phyloP scores from a whole-genome alignment of 2,329 filamentous ascomycete species.

The Seiridium unicorne region DNA sequence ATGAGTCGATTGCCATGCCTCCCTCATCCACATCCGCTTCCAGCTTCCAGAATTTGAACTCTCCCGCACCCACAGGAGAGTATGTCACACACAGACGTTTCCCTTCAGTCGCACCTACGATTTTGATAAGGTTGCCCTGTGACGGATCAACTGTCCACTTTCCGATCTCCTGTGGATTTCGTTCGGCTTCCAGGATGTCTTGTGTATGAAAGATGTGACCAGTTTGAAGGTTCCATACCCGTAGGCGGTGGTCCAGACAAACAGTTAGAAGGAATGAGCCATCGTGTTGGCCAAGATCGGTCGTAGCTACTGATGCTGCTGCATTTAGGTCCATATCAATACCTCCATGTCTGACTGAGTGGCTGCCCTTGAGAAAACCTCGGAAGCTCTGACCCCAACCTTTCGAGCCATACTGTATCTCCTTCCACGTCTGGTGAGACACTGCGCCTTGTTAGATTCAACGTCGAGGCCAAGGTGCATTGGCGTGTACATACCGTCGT shows the following conservation, averaged over 20 bases:
- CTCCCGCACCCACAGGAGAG: constrained; percentile 81
- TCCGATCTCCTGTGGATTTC: constrained; percentile 65
- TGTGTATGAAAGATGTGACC: constrained; percentile 74
- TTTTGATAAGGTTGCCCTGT: constrained; percentile 72
- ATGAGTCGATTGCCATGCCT: constrained; percentile 65
- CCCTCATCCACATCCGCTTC: constrained; percentile 62
- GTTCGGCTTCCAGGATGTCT: constrained; percentile 71
- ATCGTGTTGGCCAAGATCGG: constrained; percentile 47
- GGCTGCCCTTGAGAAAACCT: constrained; percentile 62
- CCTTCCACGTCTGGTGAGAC: constrained; percentile 56
- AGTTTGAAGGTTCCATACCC: constrained; percentile 84
- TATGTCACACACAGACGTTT: constrained; percentile 70
- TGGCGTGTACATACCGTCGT: constrained; percentile 40
- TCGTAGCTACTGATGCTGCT: constrained; percentile 60
- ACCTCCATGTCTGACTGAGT: constrained; percentile 63
- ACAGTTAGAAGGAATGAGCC: constrained; percentile 69
- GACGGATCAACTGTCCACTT: constrained; percentile 78
- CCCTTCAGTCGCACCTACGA: constrained; percentile 59
- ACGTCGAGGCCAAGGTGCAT: not conserved
- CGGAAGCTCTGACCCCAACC: constrained; percentile 68
- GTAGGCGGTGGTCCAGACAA: constrained; percentile 83
- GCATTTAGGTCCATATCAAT: constrained; percentile 66
- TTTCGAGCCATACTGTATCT: constrained; percentile 71
- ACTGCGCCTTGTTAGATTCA: constrained; percentile 16
- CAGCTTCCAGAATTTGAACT: constrained; percentile 92